These are phyloP conservation scores for Xylariaceae sp. DNA, from an alignment of 2,329 filamentous ascomycete genomes.

Conservation along the genomic window DNA sequence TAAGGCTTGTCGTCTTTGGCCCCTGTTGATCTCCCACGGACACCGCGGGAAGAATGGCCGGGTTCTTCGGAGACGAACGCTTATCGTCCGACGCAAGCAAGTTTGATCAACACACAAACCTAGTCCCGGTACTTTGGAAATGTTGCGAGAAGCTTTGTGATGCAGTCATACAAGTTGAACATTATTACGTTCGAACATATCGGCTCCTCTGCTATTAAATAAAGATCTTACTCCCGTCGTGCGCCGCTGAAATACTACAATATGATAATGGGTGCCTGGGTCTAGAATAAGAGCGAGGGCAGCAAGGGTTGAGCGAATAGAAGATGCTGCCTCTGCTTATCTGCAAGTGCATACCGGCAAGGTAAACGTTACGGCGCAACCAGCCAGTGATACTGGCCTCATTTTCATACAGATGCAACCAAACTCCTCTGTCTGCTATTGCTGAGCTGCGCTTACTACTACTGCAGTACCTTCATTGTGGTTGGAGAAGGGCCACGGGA, in stretches of 20 bases:
- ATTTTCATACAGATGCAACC: conserved; percentile 36
- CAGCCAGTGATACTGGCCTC: conserved; percentile 25
- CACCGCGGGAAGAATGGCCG: neutral
- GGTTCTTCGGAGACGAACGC: neutral
- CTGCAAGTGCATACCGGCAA: conserved; percentile 37
- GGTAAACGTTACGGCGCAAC: conserved; percentile 30
- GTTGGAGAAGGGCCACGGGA: conserved; percentile 10
- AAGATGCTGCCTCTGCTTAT: conserved; percentile 30
- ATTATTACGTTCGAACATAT: too few species aligned
- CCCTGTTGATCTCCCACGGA: conserved; percentile 10
- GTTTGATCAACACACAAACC: too few species aligned
- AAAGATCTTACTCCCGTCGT: neutral
- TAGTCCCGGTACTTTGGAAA: neutral
- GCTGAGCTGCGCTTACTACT: conserved; percentile 35
- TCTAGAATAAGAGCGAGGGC: conserved; percentile 10
- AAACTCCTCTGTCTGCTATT: conserved; percentile 26
- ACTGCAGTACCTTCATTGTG: neutral
- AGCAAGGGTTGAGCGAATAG: conserved; percentile 18
- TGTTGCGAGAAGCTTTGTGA: neutral
- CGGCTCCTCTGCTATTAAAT: neutral
- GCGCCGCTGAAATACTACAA: conserved; percentile 13
- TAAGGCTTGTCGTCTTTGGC: too few species aligned
- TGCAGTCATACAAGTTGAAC: too few species aligned
- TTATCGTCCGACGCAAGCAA: neutral
- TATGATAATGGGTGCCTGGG: conserved; percentile 15